phyloP scores from a whole-genome alignment of 768 basidiomycete genomes.

The Boletus rufocinnamomeus region DNA sequence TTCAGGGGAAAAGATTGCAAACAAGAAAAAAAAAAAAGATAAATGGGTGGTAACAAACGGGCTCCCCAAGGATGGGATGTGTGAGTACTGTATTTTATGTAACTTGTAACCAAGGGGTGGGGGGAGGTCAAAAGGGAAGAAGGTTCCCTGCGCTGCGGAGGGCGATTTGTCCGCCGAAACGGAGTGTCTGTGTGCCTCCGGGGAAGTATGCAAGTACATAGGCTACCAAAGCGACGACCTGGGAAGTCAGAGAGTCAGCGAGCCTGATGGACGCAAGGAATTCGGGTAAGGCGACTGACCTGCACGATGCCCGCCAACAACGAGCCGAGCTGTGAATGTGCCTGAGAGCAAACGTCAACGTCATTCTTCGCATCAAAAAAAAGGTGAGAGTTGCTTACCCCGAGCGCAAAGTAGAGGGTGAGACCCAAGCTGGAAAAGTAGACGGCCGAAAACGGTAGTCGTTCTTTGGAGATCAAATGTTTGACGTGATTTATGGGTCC shows the following conservation, averaged over 20 bases:
- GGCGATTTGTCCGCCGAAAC: slow-evolving; percentile 77
- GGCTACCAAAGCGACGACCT: slow-evolving; percentile 81
- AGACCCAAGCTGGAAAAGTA: slow-evolving; percentile 84
- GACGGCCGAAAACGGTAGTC: slow-evolving; percentile 79
- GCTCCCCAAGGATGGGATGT: neutral
- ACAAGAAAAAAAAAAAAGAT: slow-evolving; percentile 1
- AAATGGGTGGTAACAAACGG: slow-evolving; percentile 7
- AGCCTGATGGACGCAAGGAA: neutral
- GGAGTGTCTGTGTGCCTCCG: slow-evolving; percentile 78
- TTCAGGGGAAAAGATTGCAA: slow-evolving; percentile 1
- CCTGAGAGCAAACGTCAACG: slow-evolving; percentile 42
- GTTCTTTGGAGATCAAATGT: slow-evolving; percentile 80
- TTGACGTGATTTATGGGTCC: slow-evolving; percentile 93
- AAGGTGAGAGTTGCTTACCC: slow-evolving; percentile 55
- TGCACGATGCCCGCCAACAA: slow-evolving; percentile 81
- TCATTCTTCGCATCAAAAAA: neutral
- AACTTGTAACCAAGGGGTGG: neutral
- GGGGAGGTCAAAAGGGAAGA: slow-evolving; percentile 61
- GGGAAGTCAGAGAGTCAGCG: slow-evolving; percentile 3
- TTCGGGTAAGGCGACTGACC: slow-evolving; percentile 36
- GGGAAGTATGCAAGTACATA: slow-evolving; percentile 97
- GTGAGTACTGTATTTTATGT: neutral
- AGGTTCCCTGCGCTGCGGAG: slow-evolving; percentile 83
- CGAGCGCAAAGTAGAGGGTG: slow-evolving; percentile 91
- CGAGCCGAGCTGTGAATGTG: slow-evolving; percentile 84